Conservation (phyloP, 495 filamentous ascomycete species). For the Pseudomonodictys pantanalensis region DNA sequence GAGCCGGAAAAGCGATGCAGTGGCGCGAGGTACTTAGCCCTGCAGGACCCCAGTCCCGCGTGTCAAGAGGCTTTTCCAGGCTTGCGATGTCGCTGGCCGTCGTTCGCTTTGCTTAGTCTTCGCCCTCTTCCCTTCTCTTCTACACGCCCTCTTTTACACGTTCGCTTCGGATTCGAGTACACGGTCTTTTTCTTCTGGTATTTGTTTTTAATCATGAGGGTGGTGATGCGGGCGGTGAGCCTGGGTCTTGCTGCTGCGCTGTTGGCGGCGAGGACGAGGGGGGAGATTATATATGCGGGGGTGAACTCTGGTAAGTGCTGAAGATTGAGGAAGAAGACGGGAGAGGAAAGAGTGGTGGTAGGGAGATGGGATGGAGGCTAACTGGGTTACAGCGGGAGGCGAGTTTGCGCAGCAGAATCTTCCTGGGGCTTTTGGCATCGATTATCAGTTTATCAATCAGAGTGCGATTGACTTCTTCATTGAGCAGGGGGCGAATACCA, state of each 20-base stretch:
- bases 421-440: constrained; percentile 32
- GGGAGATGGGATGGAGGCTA: neutral
- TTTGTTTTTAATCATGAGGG: too few species aligned
- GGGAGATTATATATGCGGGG: constrained; percentile 21
- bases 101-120: constrained; percentile 1
- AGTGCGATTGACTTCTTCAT: constrained; percentile 30
- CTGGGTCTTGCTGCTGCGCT: constrained; percentile 8
- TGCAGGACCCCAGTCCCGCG: neutral
- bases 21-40: neutral
- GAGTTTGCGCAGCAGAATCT: constrained; percentile 29
- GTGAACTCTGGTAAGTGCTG: constrained; percentile 25
- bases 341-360: neutral
- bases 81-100: constrained; percentile 7
- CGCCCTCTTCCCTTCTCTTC: neutral
- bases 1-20: too few species aligned
- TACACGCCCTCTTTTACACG: neutral
- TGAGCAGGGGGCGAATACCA: constrained; percentile 26
- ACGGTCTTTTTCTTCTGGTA: neutral
- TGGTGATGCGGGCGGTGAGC: constrained; percentile 1
- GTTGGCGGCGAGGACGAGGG: neutral
- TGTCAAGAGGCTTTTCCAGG: constrained; percentile 14
- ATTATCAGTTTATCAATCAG: constrained; percentile 35
- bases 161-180: constrained; percentile 10
- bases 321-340: too few species aligned
- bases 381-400: constrained; percentile 15